phyloP scores from a whole-genome alignment of 495 filamentous ascomycete species.

The Penicillium tannophilum region DNA sequence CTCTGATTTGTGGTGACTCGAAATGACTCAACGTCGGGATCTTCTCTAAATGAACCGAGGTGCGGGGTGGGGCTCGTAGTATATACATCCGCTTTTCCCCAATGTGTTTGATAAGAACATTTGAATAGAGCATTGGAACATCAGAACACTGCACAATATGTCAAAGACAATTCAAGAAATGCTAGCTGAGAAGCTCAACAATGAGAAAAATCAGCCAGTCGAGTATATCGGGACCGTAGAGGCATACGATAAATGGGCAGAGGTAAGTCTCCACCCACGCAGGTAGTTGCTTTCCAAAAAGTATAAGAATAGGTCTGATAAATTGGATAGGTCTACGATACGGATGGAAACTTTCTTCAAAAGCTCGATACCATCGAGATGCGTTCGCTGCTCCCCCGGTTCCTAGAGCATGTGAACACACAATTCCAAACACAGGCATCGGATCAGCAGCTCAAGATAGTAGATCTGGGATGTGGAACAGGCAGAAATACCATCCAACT shows the following conservation, averaged over 20 bases:
- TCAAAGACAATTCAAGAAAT: constrained; percentile 33
- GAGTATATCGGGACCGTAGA: constrained; percentile 43
- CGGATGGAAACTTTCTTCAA: constrained; percentile 74
- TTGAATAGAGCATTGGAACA: no score
- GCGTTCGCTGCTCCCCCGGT: constrained; percentile 51
- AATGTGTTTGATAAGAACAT: not conserved
- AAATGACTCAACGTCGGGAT: not conserved
- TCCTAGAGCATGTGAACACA: constrained; percentile 42
- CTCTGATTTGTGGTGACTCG: not conserved
- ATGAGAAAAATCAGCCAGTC: constrained; percentile 13
- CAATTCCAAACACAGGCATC: constrained; percentile 22
- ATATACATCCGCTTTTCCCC: not conserved
- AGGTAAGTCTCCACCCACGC: constrained; percentile 21
- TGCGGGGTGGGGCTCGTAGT: not conserved
- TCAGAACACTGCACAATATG: constrained; percentile 15
- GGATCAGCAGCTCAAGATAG: constrained; percentile 43
- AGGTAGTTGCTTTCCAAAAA: no score
- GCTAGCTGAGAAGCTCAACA: constrained; percentile 12
- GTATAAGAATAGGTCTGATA: not conserved
- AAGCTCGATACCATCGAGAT: constrained; percentile 65
- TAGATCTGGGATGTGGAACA: constrained; percentile 66
- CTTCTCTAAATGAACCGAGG: not conserved
- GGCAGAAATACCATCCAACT: constrained; percentile 68
- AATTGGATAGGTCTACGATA: constrained; percentile 59
- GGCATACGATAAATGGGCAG: constrained; percentile 47